Base-by-base conservation (phyloP, 202 grass and related monocot species). In the Carex sylvatica region DNA sequence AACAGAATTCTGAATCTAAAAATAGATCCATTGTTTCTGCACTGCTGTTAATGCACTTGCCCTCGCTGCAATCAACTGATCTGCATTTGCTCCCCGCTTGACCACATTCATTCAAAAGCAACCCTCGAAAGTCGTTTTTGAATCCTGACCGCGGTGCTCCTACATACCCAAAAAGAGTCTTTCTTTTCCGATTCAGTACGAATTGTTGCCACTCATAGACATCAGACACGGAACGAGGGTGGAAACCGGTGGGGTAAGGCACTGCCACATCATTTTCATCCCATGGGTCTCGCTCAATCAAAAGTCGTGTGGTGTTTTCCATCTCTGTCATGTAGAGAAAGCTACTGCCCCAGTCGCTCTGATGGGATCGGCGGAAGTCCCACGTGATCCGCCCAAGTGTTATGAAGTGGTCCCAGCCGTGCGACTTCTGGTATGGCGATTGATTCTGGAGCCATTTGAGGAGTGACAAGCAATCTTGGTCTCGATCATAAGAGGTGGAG, bases 231-330 rank as follows among this genome's bases (percentile, higher is more conserved):
- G 84, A 28, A 30, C 86, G 87, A 0, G 95, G 95, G 80, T 98
- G 95, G 88, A 98, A 98, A 1, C 88, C 75, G 0, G 88, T 98
- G 31, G 95, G 95, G 76, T 98, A 98, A 11, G 95, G 95, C 4
- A 98, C 85, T 16, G 82, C 92, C 26, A 94, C 85, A 44, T 98
- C 95, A 82, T 85, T 83, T 8, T 74, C 59, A 23, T 97, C 95
- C 53, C 40, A 24, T 1, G 81, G 53, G 75, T 90, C 86, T 44
- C 76, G 81, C 84, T 98, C 95, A 74, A 98, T 93, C 52, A 78
- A 61, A 68, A 98, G 86, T 28, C 95, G 95, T 35, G 95, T 98
- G 54, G 93, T 68, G 70, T 93, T 94, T 23, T 56, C 82, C 87
- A 98, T 94, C 46, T 71, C 92, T 0, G 87, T 85, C 80, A 87